Evolutionary conservation across 257 asterid species (phyloP), one percentile per base, ranked within the genome.

Genomic region (Petrea volubilis): DNA sequence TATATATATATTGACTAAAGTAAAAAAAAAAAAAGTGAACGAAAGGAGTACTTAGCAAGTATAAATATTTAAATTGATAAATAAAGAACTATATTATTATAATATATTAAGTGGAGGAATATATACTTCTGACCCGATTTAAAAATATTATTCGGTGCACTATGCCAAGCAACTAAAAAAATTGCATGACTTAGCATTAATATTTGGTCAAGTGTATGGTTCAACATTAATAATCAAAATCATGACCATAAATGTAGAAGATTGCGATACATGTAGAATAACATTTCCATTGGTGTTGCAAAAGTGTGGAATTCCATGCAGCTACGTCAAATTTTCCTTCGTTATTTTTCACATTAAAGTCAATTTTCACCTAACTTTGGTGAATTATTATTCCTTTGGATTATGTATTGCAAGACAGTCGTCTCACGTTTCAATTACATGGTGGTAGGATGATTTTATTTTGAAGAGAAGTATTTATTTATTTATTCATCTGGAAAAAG

Each of bases 291-390:
- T 60, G 43, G 75, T 21, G 60, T 47, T 20, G 71, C 67, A 75
- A 55, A 49, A 58, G 64, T 55, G 55, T 52, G 53, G 67, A 28
- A 69, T 55, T 33, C 41, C 75, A 77, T 73, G 75, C 77, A 66
- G 6, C 67, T 6, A 60, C 53, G 68, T 67, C 58, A 57, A 38
- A 1, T 20, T 47, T 67, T 60, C 3, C 3, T 33, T 25, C 12
- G n/a, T 43, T 50, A 41, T 31, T 24, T 46, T 67, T 68, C n/a
- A 49, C 73, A 67, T 41, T 60, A 73, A 61, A 46, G 69, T 58
- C 78, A 56, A 21, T 59, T 41, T 79, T 70, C 72, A 12, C 49
- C 69, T 15, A 73, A 72, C 46, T 28, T 49, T 12, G 9, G 9
- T 53, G 59, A 46, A 61, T 61, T 40, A 61, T 75, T 29, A 3